phyloP scores from a whole-genome alignment of 768 basidiomycete genomes.

The Boletus sensibilis region DNA sequence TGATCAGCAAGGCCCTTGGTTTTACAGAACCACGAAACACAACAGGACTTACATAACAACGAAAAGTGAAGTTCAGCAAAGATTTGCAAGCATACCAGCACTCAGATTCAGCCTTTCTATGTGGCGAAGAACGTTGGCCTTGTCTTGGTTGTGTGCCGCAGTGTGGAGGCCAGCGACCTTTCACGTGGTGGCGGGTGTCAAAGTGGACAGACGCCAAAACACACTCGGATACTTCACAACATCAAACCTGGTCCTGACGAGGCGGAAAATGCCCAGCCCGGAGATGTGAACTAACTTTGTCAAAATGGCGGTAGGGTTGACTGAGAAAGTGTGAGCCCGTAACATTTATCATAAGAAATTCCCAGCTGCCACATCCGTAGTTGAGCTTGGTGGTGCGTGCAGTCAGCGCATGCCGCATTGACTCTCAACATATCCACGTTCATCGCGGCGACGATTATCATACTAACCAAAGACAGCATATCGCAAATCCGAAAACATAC shows the following conservation, averaged over 20 bases:
- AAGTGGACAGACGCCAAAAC: slow-evolving; percentile 27
- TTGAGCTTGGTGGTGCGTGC: slow-evolving; percentile 5
- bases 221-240: slow-evolving; percentile 29
- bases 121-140: slow-evolving; percentile 13
- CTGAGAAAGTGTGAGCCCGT: slow-evolving; percentile 18
- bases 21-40: slow-evolving; percentile 23
- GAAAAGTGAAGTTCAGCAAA: slow-evolving; percentile 25
- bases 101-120: slow-evolving; percentile 29
- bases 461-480: not conserved
- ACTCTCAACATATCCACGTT: not conserved
- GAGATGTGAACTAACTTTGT: slow-evolving; percentile 22
- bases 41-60: slow-evolving; percentile 38
- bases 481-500: not conserved
- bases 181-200: slow-evolving; percentile 33
- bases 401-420: slow-evolving; percentile 7
- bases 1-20: slow-evolving; percentile 26
- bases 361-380: slow-evolving; percentile 15
- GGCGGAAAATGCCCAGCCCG: slow-evolving; percentile 13
- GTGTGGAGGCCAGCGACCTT: slow-evolving; percentile 24
- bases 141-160: slow-evolving; percentile 24
- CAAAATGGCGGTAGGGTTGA: slow-evolving; percentile 23
- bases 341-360: slow-evolving; percentile 32
- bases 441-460: not conserved
- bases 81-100: slow-evolving; percentile 33
- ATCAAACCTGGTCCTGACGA: slow-evolving; percentile 24